Conservation (phyloP, 2,329 filamentous ascomycete genomes). For the Mycogone perniciosa region DNA sequence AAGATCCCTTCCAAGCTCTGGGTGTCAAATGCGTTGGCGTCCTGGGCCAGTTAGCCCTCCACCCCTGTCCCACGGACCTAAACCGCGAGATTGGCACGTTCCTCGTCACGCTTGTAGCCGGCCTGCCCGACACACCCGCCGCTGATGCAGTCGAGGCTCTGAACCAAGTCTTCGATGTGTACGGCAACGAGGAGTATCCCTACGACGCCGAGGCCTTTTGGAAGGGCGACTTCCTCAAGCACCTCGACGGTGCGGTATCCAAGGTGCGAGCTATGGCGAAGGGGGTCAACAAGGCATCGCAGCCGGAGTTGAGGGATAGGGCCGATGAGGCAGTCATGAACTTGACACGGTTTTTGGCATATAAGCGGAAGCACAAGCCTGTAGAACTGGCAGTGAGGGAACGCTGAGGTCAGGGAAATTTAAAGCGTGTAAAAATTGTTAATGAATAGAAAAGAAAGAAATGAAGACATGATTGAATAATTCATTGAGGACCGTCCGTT, state of each 20-base stretch:
- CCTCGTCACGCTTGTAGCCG: constrained; percentile 48
- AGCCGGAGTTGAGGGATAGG: constrained; percentile 49
- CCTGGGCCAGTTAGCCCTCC: constrained; percentile 55
- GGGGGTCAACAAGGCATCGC: constrained; percentile 53
- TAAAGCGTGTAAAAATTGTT: background rate
- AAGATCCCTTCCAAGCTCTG: constrained; percentile 55
- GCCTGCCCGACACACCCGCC: constrained; percentile 44
- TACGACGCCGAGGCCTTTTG: constrained; percentile 61
- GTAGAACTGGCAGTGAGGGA: constrained; percentile 7
- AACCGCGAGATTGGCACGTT: constrained; percentile 61
- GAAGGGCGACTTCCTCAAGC: constrained; percentile 52
- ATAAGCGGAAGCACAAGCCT: constrained; percentile 55
- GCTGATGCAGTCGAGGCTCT: constrained; percentile 58
- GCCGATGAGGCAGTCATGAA: constrained; percentile 58
- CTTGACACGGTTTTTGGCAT: constrained; percentile 54
- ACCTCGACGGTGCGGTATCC: constrained; percentile 48
- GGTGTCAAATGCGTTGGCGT: constrained; percentile 63
- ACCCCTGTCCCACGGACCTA: constrained; percentile 44
- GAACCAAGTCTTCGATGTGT: constrained; percentile 62
- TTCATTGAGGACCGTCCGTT: too few species aligned
- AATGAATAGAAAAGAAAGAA: background rate
- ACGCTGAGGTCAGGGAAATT: background rate
- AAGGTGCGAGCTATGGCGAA: constrained; percentile 53
- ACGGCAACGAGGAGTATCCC: constrained; percentile 52
- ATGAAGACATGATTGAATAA: background rate